Conservation (phyloP, 2,329 filamentous ascomycete genomes). For the Magnaporthiopsis rhizophila region DNA sequence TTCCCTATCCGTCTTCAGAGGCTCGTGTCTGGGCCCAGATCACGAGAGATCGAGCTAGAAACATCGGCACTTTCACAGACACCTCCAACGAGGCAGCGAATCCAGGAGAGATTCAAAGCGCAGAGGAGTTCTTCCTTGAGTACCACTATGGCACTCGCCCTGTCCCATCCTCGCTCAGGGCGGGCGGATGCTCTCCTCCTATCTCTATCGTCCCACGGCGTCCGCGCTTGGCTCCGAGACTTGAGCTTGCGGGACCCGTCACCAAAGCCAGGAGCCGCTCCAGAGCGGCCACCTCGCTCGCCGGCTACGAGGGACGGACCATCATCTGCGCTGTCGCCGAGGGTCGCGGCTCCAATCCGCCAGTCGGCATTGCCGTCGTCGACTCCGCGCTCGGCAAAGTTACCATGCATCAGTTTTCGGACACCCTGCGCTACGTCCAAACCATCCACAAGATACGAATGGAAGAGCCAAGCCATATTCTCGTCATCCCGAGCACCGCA, state of each 20-base stretch:
- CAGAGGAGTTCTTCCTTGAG: neutral
- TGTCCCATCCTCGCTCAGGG: neutral
- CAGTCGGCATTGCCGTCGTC: constrained; percentile 78
- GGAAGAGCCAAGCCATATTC: constrained; percentile 69
- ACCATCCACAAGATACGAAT: constrained; percentile 82
- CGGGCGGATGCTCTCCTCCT: too few species aligned
- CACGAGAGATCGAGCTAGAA: neutral
- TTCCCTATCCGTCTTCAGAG: too few species aligned
- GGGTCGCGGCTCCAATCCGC: constrained; percentile 77
- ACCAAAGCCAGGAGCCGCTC: constrained; percentile 1
- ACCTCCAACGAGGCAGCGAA: neutral
- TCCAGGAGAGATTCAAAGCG: too few species aligned
- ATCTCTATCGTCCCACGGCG: too few species aligned
- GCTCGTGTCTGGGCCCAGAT: neutral
- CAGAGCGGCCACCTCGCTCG: neutral
- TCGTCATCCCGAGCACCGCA: constrained; percentile 66
- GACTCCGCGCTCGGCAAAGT: constrained; percentile 80
- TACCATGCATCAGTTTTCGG: constrained; percentile 82
- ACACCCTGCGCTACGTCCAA: constrained; percentile 84
- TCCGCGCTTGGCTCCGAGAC: too few species aligned
- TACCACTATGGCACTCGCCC: too few species aligned
- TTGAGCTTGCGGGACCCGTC: neutral
- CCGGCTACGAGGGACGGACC: constrained; percentile 25
- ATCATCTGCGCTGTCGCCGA: constrained; percentile 86
- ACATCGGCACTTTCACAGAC: neutral